phyloP scores from a whole-genome alignment of 805 yeast genomes.

The Candida vartiovaarae region DNA sequence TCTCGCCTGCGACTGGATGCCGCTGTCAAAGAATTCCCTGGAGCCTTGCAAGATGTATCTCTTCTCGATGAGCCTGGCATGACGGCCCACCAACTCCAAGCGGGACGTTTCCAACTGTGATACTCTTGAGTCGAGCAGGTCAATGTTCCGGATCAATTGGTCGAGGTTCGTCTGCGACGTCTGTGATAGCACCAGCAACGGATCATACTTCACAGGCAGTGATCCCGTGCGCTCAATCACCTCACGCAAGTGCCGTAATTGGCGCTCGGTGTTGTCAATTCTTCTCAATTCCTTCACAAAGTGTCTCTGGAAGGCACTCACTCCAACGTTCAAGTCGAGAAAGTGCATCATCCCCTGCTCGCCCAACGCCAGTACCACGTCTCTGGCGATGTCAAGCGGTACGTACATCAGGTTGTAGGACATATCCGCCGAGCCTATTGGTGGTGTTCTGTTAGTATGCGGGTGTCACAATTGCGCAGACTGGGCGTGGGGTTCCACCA shows the following conservation, averaged over 20 bases:
- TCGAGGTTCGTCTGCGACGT: constrained; percentile 47
- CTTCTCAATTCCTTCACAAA: constrained; percentile 83
- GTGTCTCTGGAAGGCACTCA: constrained; percentile 81
- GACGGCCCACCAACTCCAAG: constrained; percentile 53
- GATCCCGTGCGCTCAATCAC: constrained; percentile 42
- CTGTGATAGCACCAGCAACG: constrained; percentile 16
- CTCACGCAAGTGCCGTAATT: constrained; percentile 48
- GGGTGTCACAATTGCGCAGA: no score
- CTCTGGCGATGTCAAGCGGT: constrained; percentile 85
- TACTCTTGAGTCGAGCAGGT: constrained; percentile 66
- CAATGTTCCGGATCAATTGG: constrained; percentile 55
- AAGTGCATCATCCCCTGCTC: constrained; percentile 82
- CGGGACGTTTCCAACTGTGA: constrained; percentile 63
- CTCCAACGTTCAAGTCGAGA: constrained; percentile 76
- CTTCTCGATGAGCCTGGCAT: constrained; percentile 62
- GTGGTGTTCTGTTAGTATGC: neutral
- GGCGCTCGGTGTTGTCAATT: constrained; percentile 85
- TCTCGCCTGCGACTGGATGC: constrained; percentile 26
- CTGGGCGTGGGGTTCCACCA: no score
- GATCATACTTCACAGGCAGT: constrained; percentile 30
- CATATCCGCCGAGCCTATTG: constrained; percentile 88
- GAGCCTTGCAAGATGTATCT: constrained; percentile 53
- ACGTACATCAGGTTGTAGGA: constrained; percentile 85
- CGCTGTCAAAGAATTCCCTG: constrained; percentile 38
- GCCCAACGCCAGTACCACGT: constrained; percentile 80